Percentiles rank a stretch among this genome's conserved stretches.
phyloP scores from a whole-genome alignment of 2,329 filamentous ascomycete genomes.

The Hypoxylon sp. region DNA sequence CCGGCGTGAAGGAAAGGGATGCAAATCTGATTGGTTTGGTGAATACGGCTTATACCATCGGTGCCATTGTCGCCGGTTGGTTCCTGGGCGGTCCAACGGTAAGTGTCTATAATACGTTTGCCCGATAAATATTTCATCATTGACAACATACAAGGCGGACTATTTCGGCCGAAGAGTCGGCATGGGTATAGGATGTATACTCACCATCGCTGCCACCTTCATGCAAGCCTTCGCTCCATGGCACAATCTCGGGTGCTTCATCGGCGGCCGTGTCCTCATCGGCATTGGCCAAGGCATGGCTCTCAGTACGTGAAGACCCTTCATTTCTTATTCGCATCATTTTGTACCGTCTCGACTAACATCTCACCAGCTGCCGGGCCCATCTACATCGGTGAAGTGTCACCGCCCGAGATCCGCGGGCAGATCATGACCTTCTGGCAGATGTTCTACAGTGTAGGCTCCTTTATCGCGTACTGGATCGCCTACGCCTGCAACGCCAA shows the following conservation, averaged over 20 bases:
- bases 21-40: slow-evolving; percentile 64
- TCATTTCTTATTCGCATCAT: slow-evolving; percentile 52
- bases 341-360: slow-evolving; percentile 10
- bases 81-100: slow-evolving; percentile 75
- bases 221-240: slow-evolving; percentile 75
- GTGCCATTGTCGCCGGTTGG: slow-evolving; percentile 77
- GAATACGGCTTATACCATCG: slow-evolving; percentile 79
- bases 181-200: slow-evolving; percentile 73
- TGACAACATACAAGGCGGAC: slow-evolving; percentile 59
- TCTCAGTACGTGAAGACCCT: slow-evolving; percentile 57
- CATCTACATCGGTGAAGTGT: slow-evolving; percentile 78
- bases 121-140: background rate
- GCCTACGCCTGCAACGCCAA: slow-evolving; percentile 73
- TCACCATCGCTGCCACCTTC: slow-evolving; percentile 77
- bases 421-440: slow-evolving; percentile 79
- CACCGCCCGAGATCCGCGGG: slow-evolving; percentile 73
- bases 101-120: slow-evolving; percentile 29
- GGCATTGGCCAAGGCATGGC: slow-evolving; percentile 79
- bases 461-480: slow-evolving; percentile 75
- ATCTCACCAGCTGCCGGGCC: slow-evolving; percentile 68
- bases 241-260: slow-evolving; percentile 73
- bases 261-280: slow-evolving; percentile 76
- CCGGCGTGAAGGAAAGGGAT: slow-evolving; percentile 54
- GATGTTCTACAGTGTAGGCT: slow-evolving; percentile 74
- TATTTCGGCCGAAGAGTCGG: slow-evolving; percentile 72